Conservation (phyloP, 2,329 filamentous ascomycete genomes). For the Alternaria tenuissima region DNA sequence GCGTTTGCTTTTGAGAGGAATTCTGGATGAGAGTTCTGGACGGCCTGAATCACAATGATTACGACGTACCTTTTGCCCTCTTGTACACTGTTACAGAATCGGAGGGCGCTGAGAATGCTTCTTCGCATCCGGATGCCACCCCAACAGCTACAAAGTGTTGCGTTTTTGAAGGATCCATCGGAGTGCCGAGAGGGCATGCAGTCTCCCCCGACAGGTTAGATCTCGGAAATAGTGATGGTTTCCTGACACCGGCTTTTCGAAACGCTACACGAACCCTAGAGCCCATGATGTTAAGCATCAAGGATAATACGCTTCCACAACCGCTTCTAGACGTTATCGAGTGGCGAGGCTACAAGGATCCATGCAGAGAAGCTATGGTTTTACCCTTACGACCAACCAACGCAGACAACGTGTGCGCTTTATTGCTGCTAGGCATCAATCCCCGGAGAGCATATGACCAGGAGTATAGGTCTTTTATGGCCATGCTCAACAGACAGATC, state of each 20-base stretch:
- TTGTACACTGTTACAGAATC: constrained; percentile 44
- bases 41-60: constrained; percentile 53
- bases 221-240: constrained; percentile 39
- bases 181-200: constrained; percentile 41
- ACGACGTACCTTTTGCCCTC: constrained; percentile 45
- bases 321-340: constrained; percentile 37
- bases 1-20: constrained; percentile 20
- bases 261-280: constrained; percentile 46
- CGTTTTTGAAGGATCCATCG: constrained; percentile 44
- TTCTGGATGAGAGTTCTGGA: constrained; percentile 62
- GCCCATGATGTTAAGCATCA: constrained; percentile 35
- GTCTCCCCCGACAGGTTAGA: constrained; percentile 39
- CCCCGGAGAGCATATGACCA: constrained; percentile 46
- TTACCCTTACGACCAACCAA: constrained; percentile 44
- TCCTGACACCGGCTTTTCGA: constrained; percentile 44
- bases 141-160: constrained; percentile 37
- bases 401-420: constrained; percentile 42
- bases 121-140: constrained; percentile 35
- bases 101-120: constrained; percentile 35
- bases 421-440: constrained; percentile 44
- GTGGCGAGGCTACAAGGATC: constrained; percentile 46
- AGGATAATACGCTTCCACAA: constrained; percentile 39
- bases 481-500: constrained; percentile 44
- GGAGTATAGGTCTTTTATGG: constrained; percentile 41
- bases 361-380: constrained; percentile 44